Conservation (phyloP, 192 early-diverging fungal species). For the Mortierella hygrophila region DNA sequence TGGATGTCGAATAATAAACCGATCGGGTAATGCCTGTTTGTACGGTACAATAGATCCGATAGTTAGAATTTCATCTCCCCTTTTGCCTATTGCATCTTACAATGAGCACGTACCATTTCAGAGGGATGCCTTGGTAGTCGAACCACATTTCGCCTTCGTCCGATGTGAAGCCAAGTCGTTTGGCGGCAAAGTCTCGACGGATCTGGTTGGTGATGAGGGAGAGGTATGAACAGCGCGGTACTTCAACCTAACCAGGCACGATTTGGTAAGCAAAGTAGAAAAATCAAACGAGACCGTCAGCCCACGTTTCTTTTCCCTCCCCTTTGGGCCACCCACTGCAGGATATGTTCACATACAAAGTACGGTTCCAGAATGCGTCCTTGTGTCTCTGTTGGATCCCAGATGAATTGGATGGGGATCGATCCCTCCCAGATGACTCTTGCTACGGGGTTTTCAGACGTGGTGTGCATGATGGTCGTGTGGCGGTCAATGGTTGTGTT, state of each 20-base stretch:
- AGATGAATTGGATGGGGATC: slow-evolving; percentile 43
- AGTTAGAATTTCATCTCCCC: neutral
- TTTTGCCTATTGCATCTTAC: neutral
- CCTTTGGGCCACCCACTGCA: neutral
- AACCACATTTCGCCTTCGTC: slow-evolving; percentile 73
- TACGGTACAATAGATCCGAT: neutral
- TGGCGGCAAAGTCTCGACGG: slow-evolving; percentile 43
- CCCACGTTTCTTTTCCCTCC: neutral
- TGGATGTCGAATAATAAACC: slow-evolving; percentile 83
- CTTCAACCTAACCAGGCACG: slow-evolving; percentile 54
- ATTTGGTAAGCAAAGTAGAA: slow-evolving; percentile 6
- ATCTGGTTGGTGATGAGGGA: slow-evolving; percentile 60
- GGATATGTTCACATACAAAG: neutral
- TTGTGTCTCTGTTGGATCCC: slow-evolving; percentile 1
- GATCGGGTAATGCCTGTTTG: slow-evolving; percentile 81
- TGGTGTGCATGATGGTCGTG: neutral
- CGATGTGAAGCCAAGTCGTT: slow-evolving; percentile 20
- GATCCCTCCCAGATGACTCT: slow-evolving; percentile 54
- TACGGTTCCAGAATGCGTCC: neutral
- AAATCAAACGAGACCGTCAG: neutral
- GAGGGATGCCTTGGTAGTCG: slow-evolving; percentile 70
- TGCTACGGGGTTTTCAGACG: slow-evolving; percentile 40
- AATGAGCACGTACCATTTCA: slow-evolving; percentile 73
- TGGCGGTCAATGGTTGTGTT: neutral
- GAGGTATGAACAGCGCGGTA: slow-evolving; percentile 69